phyloP scores from a whole-genome alignment of 306 rosid species.

The Acacia crassicarpa region DNA sequence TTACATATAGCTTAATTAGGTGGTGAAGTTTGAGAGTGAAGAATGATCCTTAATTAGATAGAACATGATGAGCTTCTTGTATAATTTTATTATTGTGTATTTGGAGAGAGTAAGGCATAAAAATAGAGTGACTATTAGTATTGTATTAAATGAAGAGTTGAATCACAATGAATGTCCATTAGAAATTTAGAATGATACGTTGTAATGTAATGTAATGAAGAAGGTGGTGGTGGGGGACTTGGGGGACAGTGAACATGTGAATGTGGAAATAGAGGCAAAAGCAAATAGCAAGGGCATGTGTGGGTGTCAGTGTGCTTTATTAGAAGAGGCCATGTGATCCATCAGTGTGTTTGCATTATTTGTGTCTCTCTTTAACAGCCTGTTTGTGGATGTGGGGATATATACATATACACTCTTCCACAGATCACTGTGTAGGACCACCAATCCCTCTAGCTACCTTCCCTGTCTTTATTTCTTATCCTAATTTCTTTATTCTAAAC shows the following conservation, averaged over 20 bases:
- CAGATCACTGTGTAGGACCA: conserved; percentile 52
- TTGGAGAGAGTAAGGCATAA: background rate
- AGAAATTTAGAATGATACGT: conserved; percentile 9
- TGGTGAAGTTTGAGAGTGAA: background rate
- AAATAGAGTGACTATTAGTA: background rate
- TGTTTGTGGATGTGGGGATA: conserved; percentile 42
- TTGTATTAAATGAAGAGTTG: background rate
- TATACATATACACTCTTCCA: conserved; percentile 10
- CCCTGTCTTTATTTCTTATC: conserved; percentile 36
- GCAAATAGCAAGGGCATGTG: conserved; percentile 72
- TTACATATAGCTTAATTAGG: background rate
- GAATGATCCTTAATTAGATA: background rate
- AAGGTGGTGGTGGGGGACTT: conserved; percentile 32
- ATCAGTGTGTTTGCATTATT: conserved; percentile 58
- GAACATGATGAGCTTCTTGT: background rate
- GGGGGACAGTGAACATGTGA: conserved; percentile 75
- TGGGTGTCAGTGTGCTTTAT: conserved; percentile 80
- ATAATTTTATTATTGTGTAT: background rate
- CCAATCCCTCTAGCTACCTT: background rate
- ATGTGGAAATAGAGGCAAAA: conserved; percentile 54
- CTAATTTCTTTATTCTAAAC: too few relatives aligned
- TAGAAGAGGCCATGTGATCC: conserved; percentile 70
- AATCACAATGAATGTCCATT: background rate
- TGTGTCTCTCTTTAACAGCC: conserved; percentile 72
- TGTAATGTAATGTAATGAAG: conserved; percentile 15